phyloP scores from a whole-genome alignment of 805 yeast species.

The Zygosaccharomyces kombuchaensis region DNA sequence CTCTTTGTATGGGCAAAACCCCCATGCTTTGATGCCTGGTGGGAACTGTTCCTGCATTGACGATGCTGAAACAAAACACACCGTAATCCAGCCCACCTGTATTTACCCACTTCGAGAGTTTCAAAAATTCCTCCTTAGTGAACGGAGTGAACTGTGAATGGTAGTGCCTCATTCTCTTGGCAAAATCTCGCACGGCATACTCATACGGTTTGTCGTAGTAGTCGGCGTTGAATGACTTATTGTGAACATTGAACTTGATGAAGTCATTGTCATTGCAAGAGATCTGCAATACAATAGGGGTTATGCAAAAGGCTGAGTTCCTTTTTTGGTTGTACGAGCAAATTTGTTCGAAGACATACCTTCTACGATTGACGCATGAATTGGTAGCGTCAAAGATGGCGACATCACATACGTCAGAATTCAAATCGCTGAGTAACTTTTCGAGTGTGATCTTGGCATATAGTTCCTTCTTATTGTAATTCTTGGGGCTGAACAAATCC shows the following conservation, averaged over 20 bases:
- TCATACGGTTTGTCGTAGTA: constrained; percentile 50
- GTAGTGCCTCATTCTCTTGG: constrained; percentile 52
- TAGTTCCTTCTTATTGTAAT: constrained; percentile 43
- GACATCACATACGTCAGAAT: constrained; percentile 43
- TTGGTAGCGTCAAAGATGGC: constrained; percentile 62
- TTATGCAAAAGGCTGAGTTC: constrained; percentile 30
- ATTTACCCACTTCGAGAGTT: constrained; percentile 9
- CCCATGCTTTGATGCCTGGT: constrained; percentile 10
- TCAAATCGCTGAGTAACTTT: constrained; percentile 41
- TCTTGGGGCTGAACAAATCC: constrained; percentile 42
- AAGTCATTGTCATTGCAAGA: constrained; percentile 50
- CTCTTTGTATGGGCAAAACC: constrained; percentile 17
- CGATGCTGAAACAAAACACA: constrained; percentile 21
- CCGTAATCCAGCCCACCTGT: constrained; percentile 17
- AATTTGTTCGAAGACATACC: constrained; percentile 26
- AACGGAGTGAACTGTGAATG: constrained; percentile 30
- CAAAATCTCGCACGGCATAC: constrained; percentile 54
- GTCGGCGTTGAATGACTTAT: constrained; percentile 60
- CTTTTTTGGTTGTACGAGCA: constrained; percentile 17
- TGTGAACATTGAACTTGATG: constrained; percentile 56
- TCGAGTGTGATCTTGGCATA: constrained; percentile 52
- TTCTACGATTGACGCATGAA: constrained; percentile 44
- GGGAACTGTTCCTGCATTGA: constrained; percentile 21
- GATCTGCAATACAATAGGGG: constrained; percentile 55
- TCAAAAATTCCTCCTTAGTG: constrained; percentile 21